phyloP scores from a whole-genome alignment of 2,329 filamentous ascomycete genomes.

The Trichophyton verrucosum region DNA sequence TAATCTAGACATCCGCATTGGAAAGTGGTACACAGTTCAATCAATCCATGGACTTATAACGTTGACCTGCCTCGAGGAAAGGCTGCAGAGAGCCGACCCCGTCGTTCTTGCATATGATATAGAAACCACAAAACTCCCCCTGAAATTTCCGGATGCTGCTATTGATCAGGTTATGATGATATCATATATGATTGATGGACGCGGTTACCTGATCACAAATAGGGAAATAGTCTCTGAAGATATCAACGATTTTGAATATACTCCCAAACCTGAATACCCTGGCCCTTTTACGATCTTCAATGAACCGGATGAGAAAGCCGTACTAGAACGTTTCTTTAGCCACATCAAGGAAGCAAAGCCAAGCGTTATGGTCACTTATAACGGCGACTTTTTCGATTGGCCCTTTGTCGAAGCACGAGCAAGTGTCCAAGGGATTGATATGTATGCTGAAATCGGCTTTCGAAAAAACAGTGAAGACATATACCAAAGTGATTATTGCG shows the following conservation, averaged over 20 bases:
- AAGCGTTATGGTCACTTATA: conserved; percentile 98
- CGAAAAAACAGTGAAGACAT: conserved; percentile 90
- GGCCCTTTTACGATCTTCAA: conserved; percentile 98
- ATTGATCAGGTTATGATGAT: conserved; percentile 99
- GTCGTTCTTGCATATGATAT: conserved; percentile 99
- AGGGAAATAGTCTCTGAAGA: conserved; percentile 96
- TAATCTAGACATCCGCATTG: conserved; percentile 70
- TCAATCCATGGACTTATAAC: conserved; percentile 80
- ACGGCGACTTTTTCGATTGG: conserved; percentile 99
- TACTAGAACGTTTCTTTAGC: conserved; percentile 84
- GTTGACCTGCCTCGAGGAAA: conserved; percentile 74
- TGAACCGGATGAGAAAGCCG: conserved; percentile 77
- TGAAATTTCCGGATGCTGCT: conserved; percentile 91
- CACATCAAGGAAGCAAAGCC: conserved; percentile 91
- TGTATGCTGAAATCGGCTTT: conserved; percentile 98
- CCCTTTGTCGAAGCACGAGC: conserved; percentile 91
- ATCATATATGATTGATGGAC: conserved; percentile 99
- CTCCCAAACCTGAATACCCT: conserved; percentile 88
- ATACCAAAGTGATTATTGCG: conserved; percentile 90
- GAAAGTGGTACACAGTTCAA: conserved; percentile 94
- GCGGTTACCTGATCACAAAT: conserved; percentile 95
- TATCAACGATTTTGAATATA: conserved; percentile 96
- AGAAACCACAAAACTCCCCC: conserved; percentile 85
- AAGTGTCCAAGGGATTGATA: conserved; percentile 90
- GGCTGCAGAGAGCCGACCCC: conserved; percentile 80